Evolutionary conservation across 257 asterid species (phyloP).

Genomic region (Fraxinus americana): DNA sequence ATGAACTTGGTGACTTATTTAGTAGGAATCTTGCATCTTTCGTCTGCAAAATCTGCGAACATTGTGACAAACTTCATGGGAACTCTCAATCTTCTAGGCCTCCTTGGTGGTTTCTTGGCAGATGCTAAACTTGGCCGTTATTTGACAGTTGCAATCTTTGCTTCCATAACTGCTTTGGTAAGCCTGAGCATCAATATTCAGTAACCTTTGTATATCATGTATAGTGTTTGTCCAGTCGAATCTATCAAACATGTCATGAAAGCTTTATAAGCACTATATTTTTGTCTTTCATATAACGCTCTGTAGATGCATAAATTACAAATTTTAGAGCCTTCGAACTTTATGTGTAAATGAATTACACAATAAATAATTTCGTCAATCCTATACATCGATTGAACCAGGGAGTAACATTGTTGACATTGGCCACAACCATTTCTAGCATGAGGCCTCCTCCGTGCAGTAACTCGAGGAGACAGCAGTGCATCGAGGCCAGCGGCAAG

Average conservation of each 20-base stretch:
- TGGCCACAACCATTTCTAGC: conserved; percentile 66
- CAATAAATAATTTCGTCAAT: not conserved
- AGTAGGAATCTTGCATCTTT: conserved; percentile 70
- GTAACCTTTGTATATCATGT: not conserved
- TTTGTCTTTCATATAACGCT: no score
- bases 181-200: not conserved
- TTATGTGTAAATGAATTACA: not conserved
- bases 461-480: conserved; percentile 39
- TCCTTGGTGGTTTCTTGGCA: conserved; percentile 82
- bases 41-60: conserved; percentile 73
- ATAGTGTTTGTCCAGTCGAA: not conserved
- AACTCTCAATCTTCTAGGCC: conserved; percentile 79
- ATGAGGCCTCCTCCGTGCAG: conserved; percentile 78
- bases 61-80: conserved; percentile 91
- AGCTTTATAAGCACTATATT: not conserved
- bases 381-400: conserved; percentile 20
- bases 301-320: not conserved
- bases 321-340: no score
- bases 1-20: conserved; percentile 84
- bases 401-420: conserved; percentile 73
- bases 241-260: not conserved
- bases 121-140: conserved; percentile 92
- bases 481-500: conserved; percentile 55
- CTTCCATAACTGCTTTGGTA: conserved; percentile 73
- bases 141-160: conserved; percentile 67